Base-by-base conservation (phyloP, 1,284 basidiomycete genomes). In the Earliella scabrosa region DNA sequence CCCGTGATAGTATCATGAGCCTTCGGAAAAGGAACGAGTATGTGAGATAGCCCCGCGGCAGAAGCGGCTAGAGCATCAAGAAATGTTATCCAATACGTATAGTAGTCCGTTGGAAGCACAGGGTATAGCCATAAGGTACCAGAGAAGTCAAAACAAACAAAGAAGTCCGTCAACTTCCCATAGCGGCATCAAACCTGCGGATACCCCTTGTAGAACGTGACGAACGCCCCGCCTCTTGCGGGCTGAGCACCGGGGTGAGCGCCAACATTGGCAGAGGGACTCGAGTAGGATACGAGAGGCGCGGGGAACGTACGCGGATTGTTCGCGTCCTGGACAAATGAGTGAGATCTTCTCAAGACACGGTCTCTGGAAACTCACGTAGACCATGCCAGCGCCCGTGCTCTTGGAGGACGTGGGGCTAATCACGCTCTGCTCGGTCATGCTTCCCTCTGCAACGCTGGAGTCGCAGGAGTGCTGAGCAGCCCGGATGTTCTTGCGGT, bases 281-380 rank as follows among this genome's bases (percentile, higher is more conserved):
- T 5, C n/a, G n/a, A n/a, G 26, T 31, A 8, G n/a, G 16, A 8
- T 26, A 11, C 26, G 43, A 44, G 16, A 20, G 45, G 45, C 3
- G 45, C 31, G 6, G 45, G 45, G 45, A 32, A 46, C 18, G 45
- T 46, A 20, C 45, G 45, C 13, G 45, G 45, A 24, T 48, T 35
- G 46, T 48, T 48, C 34, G 35, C 46, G 24, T 48, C 23, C 46
- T 48, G 35, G 21, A 31, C 10, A 46, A 5, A 10, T 34, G 5
- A 23, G 18, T 23, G 16, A 13, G n/a, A 35, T 23, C 5, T 7
- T 3, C 21, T 20, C 29, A 31, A 13, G 13, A 31, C 6, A 14
- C 20, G 45, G 32, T 18, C 16, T 21, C 16, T 16, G 26, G 14
- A 16, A 26, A 47, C 46, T 38, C 46, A 48, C 46, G 13, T 48